These are phyloP conservation scores for Senna siamea DNA, from an alignment of 306 rosid species.

Conservation along the genomic window DNA sequence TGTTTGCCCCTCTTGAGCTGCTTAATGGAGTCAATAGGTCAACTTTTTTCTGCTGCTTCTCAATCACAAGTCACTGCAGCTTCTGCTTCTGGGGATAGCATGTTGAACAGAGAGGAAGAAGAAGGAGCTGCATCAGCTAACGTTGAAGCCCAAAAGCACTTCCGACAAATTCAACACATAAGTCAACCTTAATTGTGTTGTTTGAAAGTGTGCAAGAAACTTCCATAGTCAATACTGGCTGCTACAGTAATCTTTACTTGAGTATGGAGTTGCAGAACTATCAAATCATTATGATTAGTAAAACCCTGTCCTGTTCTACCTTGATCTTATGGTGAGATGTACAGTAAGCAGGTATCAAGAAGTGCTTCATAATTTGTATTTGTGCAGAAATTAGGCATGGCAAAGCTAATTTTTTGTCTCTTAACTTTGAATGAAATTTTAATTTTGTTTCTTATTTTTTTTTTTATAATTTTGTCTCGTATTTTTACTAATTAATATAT, in stretches of 20 bases:
- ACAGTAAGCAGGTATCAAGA: too few species aligned
- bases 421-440: too few species aligned
- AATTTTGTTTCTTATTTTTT: too few species aligned
- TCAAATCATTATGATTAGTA: too few species aligned
- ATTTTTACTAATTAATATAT: too few species aligned
- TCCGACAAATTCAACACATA: conserved; percentile 44
- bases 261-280: too few species aligned
- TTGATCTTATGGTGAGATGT: too few species aligned
- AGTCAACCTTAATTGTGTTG: conserved; percentile 27
- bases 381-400: too few species aligned
- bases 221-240: background rate
- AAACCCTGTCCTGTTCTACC: too few species aligned
- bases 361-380: too few species aligned
- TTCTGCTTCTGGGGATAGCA: conserved; percentile 32
- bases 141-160: conserved; percentile 48
- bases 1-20: conserved; percentile 34
- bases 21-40: conserved; percentile 35
- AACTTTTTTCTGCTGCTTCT: conserved; percentile 40
- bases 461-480: too few species aligned
- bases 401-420: too few species aligned
- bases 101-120: conserved; percentile 26
- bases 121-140: conserved; percentile 40
- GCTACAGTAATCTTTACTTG: background rate
- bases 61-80: conserved; percentile 23
- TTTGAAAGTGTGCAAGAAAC: background rate